These are phyloP conservation scores for Mycena maculata DNA, from an alignment of 768 basidiomycete species.

Conservation along the genomic window DNA sequence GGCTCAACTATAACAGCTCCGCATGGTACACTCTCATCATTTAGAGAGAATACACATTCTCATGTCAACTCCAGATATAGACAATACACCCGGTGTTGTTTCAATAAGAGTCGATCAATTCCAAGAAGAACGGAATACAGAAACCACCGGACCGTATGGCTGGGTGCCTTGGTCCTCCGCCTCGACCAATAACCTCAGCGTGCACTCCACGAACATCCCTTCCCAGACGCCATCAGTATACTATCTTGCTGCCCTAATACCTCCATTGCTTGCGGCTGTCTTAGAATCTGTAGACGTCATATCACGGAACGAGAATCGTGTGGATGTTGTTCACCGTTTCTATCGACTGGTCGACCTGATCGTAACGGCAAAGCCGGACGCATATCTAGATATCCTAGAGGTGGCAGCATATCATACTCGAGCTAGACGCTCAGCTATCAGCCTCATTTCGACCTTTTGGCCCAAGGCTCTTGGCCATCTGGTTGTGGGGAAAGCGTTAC, in stretches of 20 bases:
- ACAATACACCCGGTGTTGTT: constrained; percentile 53
- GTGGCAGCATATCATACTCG: constrained; percentile 75
- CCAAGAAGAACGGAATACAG: constrained; percentile 41
- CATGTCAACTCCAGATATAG: constrained; percentile 31
- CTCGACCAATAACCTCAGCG: constrained; percentile 33
- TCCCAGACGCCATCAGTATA: constrained; percentile 66
- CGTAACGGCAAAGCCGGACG: constrained; percentile 69
- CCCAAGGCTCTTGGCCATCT: constrained; percentile 77
- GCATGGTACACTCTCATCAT: constrained; percentile 13
- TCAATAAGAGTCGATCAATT: constrained; percentile 73
- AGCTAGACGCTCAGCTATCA: constrained; percentile 66
- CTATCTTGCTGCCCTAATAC: constrained; percentile 68
- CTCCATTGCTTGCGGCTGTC: constrained; percentile 72
- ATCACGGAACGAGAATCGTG: constrained; percentile 40
- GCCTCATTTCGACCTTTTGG: constrained; percentile 71
- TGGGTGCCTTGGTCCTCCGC: constrained; percentile 47
- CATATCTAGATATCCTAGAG: constrained; percentile 77
- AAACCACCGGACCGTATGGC: constrained; percentile 25
- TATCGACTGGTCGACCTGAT: constrained; percentile 66
- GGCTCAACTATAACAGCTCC: background rate
- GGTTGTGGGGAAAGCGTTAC: constrained; percentile 65
- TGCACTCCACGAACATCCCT: constrained; percentile 68
- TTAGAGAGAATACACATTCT: constrained; percentile 17
- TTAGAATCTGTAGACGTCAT: constrained; percentile 65
- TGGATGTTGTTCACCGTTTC: constrained; percentile 59